Evolutionary conservation across 306 rosid species (phyloP).

Genomic region (Fagus sylvatica): DNA sequence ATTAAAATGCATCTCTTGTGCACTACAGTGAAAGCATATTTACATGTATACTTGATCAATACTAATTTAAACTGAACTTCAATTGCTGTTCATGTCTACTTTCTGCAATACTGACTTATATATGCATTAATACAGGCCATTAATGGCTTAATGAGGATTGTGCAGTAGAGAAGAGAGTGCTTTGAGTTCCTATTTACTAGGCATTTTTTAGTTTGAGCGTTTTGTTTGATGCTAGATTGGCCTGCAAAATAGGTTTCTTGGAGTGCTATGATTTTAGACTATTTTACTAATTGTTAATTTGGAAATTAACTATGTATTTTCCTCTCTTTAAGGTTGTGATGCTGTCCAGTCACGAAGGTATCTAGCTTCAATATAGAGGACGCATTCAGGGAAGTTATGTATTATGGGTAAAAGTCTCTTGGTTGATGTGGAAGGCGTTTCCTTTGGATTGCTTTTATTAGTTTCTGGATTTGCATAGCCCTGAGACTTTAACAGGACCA

Average conservation of each 20-base stretch:
- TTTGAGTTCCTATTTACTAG: neutral
- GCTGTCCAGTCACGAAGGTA: constrained; percentile 33
- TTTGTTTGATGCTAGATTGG: neutral
- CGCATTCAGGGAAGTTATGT: constrained; percentile 20
- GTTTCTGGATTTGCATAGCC: constrained; percentile 44
- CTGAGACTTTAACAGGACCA: constrained; percentile 39
- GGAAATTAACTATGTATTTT: constrained; percentile 12
- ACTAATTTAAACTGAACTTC: neutral
- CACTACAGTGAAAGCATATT: too few species aligned
- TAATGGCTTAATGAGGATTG: neutral
- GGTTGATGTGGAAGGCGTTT: constrained; percentile 18
- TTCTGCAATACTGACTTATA: neutral
- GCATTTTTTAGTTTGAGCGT: neutral
- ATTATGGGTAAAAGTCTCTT: constrained; percentile 26
- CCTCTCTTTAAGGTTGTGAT: constrained; percentile 17
- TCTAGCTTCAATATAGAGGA: constrained; percentile 21
- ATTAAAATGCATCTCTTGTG: too few species aligned
- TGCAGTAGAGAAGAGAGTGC: neutral
- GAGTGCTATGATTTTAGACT: neutral
- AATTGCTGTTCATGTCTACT: neutral
- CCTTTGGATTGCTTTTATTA: constrained; percentile 40
- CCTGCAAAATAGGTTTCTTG: neutral
- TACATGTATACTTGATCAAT: too few species aligned
- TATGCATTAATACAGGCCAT: neutral
- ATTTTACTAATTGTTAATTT: neutral